Base-by-base conservation (phyloP, 2,329 filamentous ascomycete species). In the Westerdykella aurantiaca region DNA sequence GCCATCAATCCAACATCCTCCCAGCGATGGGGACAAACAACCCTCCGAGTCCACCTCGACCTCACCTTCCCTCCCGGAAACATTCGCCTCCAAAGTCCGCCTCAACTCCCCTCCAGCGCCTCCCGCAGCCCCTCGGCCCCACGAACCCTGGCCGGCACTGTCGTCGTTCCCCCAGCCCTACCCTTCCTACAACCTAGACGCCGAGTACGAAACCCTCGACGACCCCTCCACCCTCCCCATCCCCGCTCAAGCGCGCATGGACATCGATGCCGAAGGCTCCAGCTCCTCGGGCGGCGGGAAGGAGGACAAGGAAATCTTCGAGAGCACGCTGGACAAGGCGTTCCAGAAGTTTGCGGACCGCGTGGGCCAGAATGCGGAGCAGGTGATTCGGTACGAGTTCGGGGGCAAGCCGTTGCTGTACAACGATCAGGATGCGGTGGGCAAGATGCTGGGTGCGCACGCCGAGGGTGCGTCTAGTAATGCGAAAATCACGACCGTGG, bases 191-290 rank as follows among this genome's bases (percentile, higher is more conserved):
- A 87, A 88, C 71, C 76, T 84, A 40, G 93, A 97, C 55, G 91
- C 91, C 41, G 91, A 95, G 60, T 95, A 88, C 69, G 93, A 98
- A 68, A 86, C 85, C 4, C 78, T 97, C 21, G 87, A 88, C 49
- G 64, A 68, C 14, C 61, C 81, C 53, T 69, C 69, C 9, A 68
- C 57, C 2, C 76, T 78, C 0, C 68, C 69, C 23, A 76, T 77
- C 35, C 75, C 70, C 4, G 61, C 69, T 31, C 72, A 72, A 34
- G 66, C 71, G 23, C 71, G 71, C 42, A 68, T 70, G 42, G 67
- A 69, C 37, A 59, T 70, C 17, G 66, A 56, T 9, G 55, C 55
- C 10, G 64, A 64, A 33, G 55, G 56, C 31, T 50, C 51, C 37
- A 49, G 45, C 16, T 51, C 52, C 7, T 57, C 53, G 29, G 52